Base-by-base conservation (phyloP, 2,329 filamentous ascomycete species). In the Dothiorella sarmentorum region DNA sequence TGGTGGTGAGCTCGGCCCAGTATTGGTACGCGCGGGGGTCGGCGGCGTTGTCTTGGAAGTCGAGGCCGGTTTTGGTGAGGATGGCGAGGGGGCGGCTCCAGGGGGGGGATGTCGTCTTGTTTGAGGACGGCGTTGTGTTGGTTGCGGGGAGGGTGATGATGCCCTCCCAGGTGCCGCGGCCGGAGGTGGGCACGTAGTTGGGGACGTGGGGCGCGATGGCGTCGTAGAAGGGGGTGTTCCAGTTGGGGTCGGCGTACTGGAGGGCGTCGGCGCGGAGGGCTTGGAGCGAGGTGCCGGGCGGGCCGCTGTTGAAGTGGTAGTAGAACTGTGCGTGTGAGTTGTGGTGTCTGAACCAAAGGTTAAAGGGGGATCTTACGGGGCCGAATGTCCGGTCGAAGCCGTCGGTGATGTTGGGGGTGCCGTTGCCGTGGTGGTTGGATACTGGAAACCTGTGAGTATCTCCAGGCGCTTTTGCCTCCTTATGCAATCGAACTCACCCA, bases 351-450 rank as follows among this genome's bases (percentile, higher is more conserved):
- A 5, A 35, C 3, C 15, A 2, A 0, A 3, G 2, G 5, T 11
- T 6, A 27, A 2, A 2, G 7, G 15, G 11, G 10, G 15, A 3
- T 86, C 67, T 82, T 10, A 53, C 80, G 5, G 84, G 85, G 1
- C 85, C 85, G 65, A 86, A 86, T 0, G 85, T 87, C 2, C 84
- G 77, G 64, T 87, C 84, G 62, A 86, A 86, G 0, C 85, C 85
- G 61, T 83, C 69, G 1, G 82, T 85, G 63, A 87, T 86, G 63
- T 86, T 85, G 5, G 85, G 84, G 13, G 81, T 83, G 40, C 82
- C 80, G 60, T 83, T 81, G 5, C 85, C 84, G 56, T 87, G 84
- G 62, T 87, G 84, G 60, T 86, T 86, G 0, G 80, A 84, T 13
- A 35, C 49, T 53, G 35, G 10, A n/a, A 7, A 7, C 9, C 1